Evolutionary conservation across 169 alveolate species (phyloP).

Genomic region (Condylostoma magnum): DNA sequence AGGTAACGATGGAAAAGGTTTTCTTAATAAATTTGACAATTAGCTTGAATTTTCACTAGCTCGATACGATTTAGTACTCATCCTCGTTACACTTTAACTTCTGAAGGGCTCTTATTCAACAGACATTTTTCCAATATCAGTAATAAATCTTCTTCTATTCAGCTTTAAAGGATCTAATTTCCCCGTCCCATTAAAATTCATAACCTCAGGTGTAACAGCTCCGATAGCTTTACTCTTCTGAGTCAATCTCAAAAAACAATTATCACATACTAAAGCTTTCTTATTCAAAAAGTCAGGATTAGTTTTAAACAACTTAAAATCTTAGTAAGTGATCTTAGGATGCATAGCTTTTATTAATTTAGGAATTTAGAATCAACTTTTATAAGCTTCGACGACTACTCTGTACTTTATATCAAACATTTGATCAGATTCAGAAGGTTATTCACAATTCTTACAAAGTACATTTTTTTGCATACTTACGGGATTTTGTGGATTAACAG

Average conservation of each 20-base stretch:
- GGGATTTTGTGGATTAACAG: conserved; percentile 42
- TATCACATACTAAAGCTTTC: conserved; percentile 65
- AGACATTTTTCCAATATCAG: no score
- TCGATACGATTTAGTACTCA: no score
- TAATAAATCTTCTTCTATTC: no score
- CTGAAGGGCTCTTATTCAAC: no score
- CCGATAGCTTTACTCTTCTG: no score
- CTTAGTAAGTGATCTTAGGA: conserved; percentile 55
- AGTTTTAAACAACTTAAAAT: conserved; percentile 49
- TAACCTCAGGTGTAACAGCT: no score
- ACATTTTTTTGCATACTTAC: conserved; percentile 54
- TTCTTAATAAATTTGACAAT: no score
- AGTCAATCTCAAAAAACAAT: conserved; percentile 61
- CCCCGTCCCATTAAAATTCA: no score
- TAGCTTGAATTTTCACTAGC: no score
- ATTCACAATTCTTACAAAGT: conserved; percentile 46
- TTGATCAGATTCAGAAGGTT: conserved; percentile 42
- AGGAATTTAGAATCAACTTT: conserved; percentile 56
- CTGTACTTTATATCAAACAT: conserved; percentile 60
- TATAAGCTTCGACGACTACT: conserved; percentile 54
- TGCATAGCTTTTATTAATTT: conserved; percentile 49
- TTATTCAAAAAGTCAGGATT: conserved; percentile 56
- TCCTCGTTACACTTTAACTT: no score
- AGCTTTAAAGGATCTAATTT: no score
- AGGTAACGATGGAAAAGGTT: no score